Conservation (phyloP, 78 protist species). For the Mantamonas sphyraenae region DNA sequence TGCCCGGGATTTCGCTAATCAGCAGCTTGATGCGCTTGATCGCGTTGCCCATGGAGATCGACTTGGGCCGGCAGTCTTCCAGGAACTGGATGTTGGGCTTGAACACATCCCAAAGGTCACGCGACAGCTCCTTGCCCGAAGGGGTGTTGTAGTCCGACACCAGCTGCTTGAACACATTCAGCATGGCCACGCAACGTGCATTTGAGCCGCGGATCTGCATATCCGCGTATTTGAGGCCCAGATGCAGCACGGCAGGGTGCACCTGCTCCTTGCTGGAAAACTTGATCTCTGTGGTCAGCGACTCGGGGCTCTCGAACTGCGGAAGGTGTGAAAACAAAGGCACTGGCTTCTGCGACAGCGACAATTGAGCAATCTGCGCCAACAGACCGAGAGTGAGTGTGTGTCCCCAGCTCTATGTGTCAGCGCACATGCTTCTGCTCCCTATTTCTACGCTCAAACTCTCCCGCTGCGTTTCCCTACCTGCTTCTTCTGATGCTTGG, state of each 20-base stretch:
- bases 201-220: slow-evolving; percentile 55
- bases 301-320: slow-evolving; percentile 44
- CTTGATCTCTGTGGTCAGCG: slow-evolving; percentile 11
- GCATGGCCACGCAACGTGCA: slow-evolving; percentile 71
- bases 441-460: neutral
- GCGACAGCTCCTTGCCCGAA: neutral
- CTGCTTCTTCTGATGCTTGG: neutral
- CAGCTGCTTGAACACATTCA: slow-evolving; percentile 46
- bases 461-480: neutral
- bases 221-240: slow-evolving; percentile 65
- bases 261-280: slow-evolving; percentile 2
- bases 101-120: slow-evolving; percentile 45
- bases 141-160: slow-evolving; percentile 32
- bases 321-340: slow-evolving; percentile 69
- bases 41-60: slow-evolving; percentile 70
- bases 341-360: slow-evolving; percentile 27
- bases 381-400: neutral
- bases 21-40: slow-evolving; percentile 45
- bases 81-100: slow-evolving; percentile 61
- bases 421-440: too few relatives aligned
- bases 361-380: neutral
- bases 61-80: slow-evolving; percentile 57
- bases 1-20: slow-evolving; percentile 3
- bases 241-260: slow-evolving; percentile 62
- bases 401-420: neutral